Evolutionary conservation across 2,329 filamentous ascomycete genomes (phyloP).

Genomic region (Bretziella fagacearum): DNA sequence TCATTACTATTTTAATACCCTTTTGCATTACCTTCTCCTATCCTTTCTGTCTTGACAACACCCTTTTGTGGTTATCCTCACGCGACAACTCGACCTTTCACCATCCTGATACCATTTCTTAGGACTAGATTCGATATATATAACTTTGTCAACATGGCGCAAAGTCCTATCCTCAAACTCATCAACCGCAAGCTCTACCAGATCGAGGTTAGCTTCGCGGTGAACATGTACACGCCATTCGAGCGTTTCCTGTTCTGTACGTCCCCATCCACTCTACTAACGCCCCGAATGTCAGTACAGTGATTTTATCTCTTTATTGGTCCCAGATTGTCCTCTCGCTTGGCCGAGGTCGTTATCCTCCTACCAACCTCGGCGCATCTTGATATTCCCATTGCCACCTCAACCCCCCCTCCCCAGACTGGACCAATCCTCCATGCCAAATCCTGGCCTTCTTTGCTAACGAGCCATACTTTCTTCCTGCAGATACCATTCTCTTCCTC

Average conservation of each 20-base stretch:
- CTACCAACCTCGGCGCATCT: no score
- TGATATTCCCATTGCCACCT: neutral
- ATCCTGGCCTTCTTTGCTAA: neutral
- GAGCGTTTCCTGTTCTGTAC: constrained; percentile 96
- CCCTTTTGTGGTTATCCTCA: neutral
- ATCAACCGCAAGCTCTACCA: constrained; percentile 92
- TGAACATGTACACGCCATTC: constrained; percentile 93
- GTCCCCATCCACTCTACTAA: constrained; percentile 22
- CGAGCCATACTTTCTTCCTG: neutral
- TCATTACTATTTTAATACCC: constrained; percentile 1
- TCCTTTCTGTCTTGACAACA: neutral
- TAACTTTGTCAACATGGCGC: constrained; percentile 9
- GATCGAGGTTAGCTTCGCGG: constrained; percentile 88
- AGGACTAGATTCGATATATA: neutral
- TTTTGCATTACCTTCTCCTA: neutral
- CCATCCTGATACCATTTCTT: neutral
- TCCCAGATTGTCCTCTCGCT: no score
- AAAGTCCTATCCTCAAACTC: constrained; percentile 33
- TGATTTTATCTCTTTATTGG: neutral
- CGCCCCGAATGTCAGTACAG: neutral
- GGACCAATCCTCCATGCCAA: neutral
- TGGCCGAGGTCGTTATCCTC: no score
- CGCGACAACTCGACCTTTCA: neutral
- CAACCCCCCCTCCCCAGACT: neutral
- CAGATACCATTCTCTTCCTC: constrained; percentile 84